phyloP scores from a whole-genome alignment of 176 grass and related monocot species.

The barley (Hordeum vulgare) region DNA sequence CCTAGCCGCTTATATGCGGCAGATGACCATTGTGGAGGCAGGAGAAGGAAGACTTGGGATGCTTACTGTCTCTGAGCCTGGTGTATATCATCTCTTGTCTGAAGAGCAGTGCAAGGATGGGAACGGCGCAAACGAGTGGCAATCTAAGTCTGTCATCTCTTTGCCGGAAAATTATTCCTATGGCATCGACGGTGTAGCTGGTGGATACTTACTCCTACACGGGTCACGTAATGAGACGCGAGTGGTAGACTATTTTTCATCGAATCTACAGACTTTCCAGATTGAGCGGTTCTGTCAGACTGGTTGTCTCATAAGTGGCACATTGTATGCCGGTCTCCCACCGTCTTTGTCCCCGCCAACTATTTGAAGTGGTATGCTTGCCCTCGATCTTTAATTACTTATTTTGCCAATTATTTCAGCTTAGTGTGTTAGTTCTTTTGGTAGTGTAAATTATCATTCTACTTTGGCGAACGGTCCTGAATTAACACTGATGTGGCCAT shows the following conservation, averaged over 20 bases:
- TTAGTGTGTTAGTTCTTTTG: no score
- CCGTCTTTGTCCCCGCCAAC: neutral
- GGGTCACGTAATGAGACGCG: no score
- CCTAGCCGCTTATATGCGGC: no score
- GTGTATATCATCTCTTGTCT: neutral
- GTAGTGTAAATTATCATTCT: no score
- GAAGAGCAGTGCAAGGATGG: neutral
- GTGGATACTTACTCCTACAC: neutral
- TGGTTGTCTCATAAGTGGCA: neutral
- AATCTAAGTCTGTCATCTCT: neutral
- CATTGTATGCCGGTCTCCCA: neutral
- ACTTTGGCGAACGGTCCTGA: neutral
- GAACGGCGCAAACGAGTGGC: neutral
- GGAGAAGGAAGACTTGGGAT: neutral
- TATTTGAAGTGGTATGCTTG: neutral
- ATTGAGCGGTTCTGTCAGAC: neutral
- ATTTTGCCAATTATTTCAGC: no score
- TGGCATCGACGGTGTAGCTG: neutral
- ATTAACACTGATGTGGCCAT: no score
- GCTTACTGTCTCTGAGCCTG: neutral
- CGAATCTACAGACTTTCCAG: no score
- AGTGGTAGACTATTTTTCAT: no score
- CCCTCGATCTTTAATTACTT: neutral
- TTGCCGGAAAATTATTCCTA: neutral
- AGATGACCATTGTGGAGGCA: neutral